These are phyloP conservation scores for Spatholobus suberectus DNA, from an alignment of 306 rosid genomes.

Conservation along the genomic window DNA sequence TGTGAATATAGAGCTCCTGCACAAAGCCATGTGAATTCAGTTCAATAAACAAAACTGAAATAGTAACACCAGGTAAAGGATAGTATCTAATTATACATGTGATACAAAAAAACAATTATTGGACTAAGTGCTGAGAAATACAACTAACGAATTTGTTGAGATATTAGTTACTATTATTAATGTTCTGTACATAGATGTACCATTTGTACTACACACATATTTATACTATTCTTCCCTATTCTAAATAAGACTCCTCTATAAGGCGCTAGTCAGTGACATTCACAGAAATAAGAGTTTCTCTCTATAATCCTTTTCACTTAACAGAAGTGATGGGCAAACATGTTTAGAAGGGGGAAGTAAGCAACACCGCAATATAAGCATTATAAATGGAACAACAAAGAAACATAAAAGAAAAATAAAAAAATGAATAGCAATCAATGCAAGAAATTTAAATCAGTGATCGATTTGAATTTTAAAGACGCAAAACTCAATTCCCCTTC, in stretches of 20 bases:
- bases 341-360: too few species aligned
- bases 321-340: not conserved
- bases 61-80: not conserved
- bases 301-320: not conserved
- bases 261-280: too few species aligned
- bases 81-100: not conserved
- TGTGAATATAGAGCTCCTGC: slow-evolving; percentile 85
- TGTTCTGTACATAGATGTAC: not conserved
- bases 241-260: not conserved
- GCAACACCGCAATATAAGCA: too few species aligned
- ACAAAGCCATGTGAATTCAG: slow-evolving; percentile 37
- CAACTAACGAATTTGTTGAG: too few species aligned
- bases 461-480: too few species aligned
- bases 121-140: not conserved
- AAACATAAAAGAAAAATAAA: too few species aligned
- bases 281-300: not conserved
- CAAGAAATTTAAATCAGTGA: too few species aligned
- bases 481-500: too few species aligned
- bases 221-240: not conserved
- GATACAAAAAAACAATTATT: not conserved
- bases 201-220: not conserved
- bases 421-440: too few species aligned
- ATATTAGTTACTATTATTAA: not conserved
- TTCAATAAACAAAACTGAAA: not conserved
- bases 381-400: too few species aligned